Evolutionary conservation across 306 rosid genomes (phyloP), one percentile per base, ranked within the genome.

Genomic region (Cucurbita argyrosperma): DNA sequence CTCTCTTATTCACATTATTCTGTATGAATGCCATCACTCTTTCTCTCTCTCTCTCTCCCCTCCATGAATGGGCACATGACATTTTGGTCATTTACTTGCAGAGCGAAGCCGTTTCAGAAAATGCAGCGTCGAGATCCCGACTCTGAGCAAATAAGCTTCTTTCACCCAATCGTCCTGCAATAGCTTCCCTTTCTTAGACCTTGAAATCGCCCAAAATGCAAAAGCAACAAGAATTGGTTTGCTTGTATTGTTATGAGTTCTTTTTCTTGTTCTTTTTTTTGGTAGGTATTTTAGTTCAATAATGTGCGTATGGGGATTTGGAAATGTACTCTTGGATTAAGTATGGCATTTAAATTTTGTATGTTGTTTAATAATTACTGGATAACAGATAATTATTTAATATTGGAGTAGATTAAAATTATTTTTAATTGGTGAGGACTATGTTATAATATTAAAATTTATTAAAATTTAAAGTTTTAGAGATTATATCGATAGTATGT

Each of bases 101-200:
- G 99, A 85, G 97, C 81, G 91, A 88, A 57, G 92, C 92, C 35
- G 76, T 78, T 46, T 74, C 89, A 8, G 65, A 89, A 5, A 79
- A 78, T 43, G 79, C 86, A 71, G 79, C 74, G 30, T 56, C 88
- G 71, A 80, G 74, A 78, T 81, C 97, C 0, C 88, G 96, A 21
- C 81, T 94, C 39, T 94, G 75, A 79, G 77, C 82, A 23, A 75
- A 35, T 13, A 46, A 74, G 51, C 65, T 23, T 46, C 40, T 7
- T 26, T 26, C 13, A 26, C 11, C 23, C 45, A 16, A 30, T 70
- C 7, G 23, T 14, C 26, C 19, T 21, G 74, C 57, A 69, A 69
- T 47, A 67, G 7, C 56, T 52, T 13, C 23, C 23, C 23, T 15
- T 38, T n/a, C 74, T 15, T 26, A 69, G 42, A 21, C 14, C 45